These are phyloP conservation scores for Tausonia pullulans DNA, from an alignment of 1,284 basidiomycete genomes.

Conservation along the genomic window DNA sequence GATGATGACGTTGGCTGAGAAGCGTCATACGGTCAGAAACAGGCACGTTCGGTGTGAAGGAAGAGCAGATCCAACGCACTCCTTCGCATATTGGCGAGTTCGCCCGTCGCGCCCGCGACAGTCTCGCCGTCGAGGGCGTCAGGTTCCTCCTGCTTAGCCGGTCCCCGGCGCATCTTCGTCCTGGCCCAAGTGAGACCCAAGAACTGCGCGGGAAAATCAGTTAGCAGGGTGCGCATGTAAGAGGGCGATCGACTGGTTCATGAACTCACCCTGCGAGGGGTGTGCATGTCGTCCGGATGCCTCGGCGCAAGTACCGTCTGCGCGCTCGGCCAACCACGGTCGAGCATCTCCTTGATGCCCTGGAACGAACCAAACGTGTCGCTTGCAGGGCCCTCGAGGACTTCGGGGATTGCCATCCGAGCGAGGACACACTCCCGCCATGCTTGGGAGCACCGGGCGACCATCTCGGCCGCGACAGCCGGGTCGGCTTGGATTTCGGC, in stretches of 20 bases:
- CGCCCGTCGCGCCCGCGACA: slow-evolving; percentile 22
- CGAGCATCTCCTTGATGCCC: slow-evolving; percentile 32
- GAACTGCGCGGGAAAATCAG: neutral
- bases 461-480: neutral
- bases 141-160: no score
- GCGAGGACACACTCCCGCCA: slow-evolving; percentile 34
- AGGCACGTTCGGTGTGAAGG: no score
- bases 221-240: neutral
- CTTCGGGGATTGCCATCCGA: slow-evolving; percentile 31
- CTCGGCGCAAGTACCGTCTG: slow-evolving; percentile 16
- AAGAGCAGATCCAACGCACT: slow-evolving; percentile 23
- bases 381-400: slow-evolving; percentile 29
- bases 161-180: slow-evolving; percentile 11
- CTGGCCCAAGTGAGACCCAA: slow-evolving; percentile 27
- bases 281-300: neutral
- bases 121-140: neutral
- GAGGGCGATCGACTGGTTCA: no score
- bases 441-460: slow-evolving; percentile 26
- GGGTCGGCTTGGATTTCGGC: neutral
- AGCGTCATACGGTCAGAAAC: neutral
- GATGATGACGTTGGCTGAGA: slow-evolving; percentile 25
- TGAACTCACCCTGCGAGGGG: neutral
- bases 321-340: slow-evolving; percentile 31
- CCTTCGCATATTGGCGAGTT: slow-evolving; percentile 29
- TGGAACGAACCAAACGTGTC: slow-evolving; percentile 29